A percentile compares a stretch with the other conserved stretches of the same genome.
phyloP scores from a whole-genome alignment of 2,329 filamentous ascomycete genomes.

The Alternaria dauci region DNA sequence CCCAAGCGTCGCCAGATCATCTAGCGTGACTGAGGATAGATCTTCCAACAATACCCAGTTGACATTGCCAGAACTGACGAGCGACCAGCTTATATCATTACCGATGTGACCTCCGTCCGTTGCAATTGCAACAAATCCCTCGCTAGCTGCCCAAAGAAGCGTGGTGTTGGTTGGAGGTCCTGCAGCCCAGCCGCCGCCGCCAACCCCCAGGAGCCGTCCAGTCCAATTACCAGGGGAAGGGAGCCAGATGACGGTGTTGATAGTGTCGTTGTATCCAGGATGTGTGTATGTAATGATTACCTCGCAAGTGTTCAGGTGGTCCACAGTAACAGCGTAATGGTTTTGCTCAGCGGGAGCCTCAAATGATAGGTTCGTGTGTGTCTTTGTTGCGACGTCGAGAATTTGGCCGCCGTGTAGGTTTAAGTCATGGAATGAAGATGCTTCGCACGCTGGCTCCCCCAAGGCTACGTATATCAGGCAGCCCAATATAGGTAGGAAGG shows the following conservation, averaged over 20 bases:
- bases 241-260: slow-evolving; percentile 31
- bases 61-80: slow-evolving; percentile 26
- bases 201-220: slow-evolving; percentile 29
- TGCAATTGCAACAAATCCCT: slow-evolving; percentile 33
- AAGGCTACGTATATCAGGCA: neutral
- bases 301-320: slow-evolving; percentile 42
- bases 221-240: slow-evolving; percentile 31
- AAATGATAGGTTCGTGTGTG: slow-evolving; percentile 10
- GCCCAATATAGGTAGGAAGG: neutral
- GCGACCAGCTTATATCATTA: slow-evolving; percentile 15
- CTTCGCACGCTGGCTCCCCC: neutral
- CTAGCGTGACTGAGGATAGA: slow-evolving; percentile 41
- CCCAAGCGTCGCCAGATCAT: slow-evolving; percentile 41
- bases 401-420: slow-evolving; percentile 6
- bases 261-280: slow-evolving; percentile 25
- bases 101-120: slow-evolving; percentile 33
- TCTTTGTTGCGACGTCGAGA: slow-evolving; percentile 9
- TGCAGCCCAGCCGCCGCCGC: slow-evolving; percentile 33
- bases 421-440: slow-evolving; percentile 10
- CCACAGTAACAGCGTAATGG: slow-evolving; percentile 18
- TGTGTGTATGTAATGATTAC: slow-evolving; percentile 47
- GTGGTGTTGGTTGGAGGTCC: slow-evolving; percentile 23
- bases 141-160: slow-evolving; percentile 21
- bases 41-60: slow-evolving; percentile 41
- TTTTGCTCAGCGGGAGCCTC: slow-evolving; percentile 13